phyloP scores from a whole-genome alignment of 129 eudicot genomes.

The Apium graveolens region DNA sequence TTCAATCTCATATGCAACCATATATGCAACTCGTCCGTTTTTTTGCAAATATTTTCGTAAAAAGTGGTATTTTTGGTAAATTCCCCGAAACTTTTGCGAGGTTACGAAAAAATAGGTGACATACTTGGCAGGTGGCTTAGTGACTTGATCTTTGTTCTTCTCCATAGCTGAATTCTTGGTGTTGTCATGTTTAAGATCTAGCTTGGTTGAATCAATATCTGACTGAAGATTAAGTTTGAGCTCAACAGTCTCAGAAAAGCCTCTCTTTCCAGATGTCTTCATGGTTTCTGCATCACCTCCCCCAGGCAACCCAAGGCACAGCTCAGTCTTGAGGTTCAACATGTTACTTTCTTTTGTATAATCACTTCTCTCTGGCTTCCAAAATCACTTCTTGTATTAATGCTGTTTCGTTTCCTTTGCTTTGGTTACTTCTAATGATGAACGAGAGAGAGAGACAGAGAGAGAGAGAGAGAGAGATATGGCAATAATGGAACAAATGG shows the following conservation, averaged over 20 bases:
- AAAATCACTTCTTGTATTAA: neutral
- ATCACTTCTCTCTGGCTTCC: neutral
- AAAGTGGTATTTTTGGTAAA: too few relatives aligned
- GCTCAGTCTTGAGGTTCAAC: conserved; percentile 8
- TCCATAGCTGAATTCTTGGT: conserved; percentile 23
- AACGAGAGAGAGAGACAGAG: neutral
- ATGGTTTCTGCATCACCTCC: conserved; percentile 21
- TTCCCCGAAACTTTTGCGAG: too few relatives aligned
- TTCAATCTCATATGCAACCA: too few relatives aligned
- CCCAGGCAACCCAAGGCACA: conserved; percentile 12
- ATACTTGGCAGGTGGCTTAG: conserved; percentile 92
- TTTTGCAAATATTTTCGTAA: too few relatives aligned
- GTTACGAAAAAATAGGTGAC: conserved; percentile 1
- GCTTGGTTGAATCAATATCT: conserved; percentile 24
- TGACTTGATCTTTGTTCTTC: conserved; percentile 11
- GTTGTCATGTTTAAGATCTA: conserved; percentile 41
- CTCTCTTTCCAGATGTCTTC: conserved; percentile 65
- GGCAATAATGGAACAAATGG: conserved; percentile 14
- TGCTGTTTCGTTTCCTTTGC: neutral
- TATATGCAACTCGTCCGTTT: too few relatives aligned
- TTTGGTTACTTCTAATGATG: neutral
- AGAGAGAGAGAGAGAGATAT: conserved; percentile 10
- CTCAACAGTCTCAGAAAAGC: conserved; percentile 87
- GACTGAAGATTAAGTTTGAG: conserved; percentile 72
- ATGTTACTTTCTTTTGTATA: neutral